Conservation (phyloP, 2,329 filamentous ascomycete genomes). For the Gyromitra esculenta region DNA sequence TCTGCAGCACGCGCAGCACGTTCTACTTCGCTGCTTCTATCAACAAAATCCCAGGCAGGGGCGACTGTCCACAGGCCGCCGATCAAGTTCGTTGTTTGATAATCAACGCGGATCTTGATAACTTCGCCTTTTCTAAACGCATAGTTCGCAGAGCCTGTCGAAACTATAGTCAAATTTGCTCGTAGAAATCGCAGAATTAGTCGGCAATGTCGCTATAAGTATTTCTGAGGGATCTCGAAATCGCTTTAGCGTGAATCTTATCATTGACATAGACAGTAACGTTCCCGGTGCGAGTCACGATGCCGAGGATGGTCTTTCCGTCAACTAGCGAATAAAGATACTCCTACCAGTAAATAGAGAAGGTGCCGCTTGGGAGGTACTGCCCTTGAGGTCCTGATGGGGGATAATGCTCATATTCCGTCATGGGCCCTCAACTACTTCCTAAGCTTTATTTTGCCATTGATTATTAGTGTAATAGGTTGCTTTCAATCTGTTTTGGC, state of each 20-base stretch:
- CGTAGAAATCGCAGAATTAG: conserved; percentile 8
- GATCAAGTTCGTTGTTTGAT: conserved; percentile 7
- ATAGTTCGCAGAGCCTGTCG: conserved; percentile 2
- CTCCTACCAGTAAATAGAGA: conserved; percentile 15
- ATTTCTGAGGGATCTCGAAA: background rate
- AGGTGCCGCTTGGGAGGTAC: conserved; percentile 6
- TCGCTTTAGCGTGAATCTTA: background rate
- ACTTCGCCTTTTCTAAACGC: background rate
- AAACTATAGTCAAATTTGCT: background rate
- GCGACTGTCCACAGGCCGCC: background rate
- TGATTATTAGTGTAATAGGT: conserved; percentile 13
- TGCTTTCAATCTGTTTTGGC: background rate
- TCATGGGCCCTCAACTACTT: conserved; percentile 9
- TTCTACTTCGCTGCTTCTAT: conserved; percentile 2
- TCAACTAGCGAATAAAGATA: conserved; percentile 23
- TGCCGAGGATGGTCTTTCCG: conserved; percentile 1
- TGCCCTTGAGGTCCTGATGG: conserved; percentile 2
- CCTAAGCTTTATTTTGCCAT: conserved; percentile 18
- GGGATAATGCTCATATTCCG: conserved; percentile 13
- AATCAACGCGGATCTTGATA: conserved; percentile 16
- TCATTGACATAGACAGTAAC: conserved; percentile 10
- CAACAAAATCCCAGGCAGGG: background rate
- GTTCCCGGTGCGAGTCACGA: conserved; percentile 4
- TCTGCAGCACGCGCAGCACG: background rate
- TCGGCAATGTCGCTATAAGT: conserved; percentile 8